Percentiles rank a stretch among this genome's conserved stretches.
These are phyloP conservation scores for Salmacisia buchloeana DNA, from an alignment of 1,284 basidiomycete species.

Conservation along the genomic window DNA sequence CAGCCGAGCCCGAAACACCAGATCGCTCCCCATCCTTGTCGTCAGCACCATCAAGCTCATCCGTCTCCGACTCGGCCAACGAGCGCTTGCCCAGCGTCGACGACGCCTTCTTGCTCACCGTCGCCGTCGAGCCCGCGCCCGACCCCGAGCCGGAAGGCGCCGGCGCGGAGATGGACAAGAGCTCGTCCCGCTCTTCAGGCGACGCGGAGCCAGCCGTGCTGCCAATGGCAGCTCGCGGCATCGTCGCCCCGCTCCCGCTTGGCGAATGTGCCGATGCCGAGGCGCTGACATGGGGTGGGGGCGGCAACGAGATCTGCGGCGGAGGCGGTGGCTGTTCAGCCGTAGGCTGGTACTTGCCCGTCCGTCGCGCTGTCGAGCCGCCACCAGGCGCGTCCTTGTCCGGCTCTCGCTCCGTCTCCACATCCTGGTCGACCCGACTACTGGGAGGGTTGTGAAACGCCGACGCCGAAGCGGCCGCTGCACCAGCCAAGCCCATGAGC, in stretches of 20 bases:
- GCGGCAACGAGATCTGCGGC: background rate
- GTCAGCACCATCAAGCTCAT: background rate
- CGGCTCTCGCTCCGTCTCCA: background rate
- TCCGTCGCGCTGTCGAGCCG: background rate
- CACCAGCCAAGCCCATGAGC: constrained; percentile 48
- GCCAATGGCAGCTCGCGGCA: background rate
- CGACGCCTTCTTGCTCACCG: too few species aligned
- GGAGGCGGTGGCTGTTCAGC: background rate
- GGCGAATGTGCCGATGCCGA: background rate
- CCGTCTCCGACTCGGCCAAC: background rate
- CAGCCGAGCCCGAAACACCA: background rate
- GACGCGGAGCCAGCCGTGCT: background rate
- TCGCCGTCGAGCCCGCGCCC: too few species aligned
- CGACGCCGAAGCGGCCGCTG: constrained; percentile 26
- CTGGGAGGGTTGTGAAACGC: constrained; percentile 7
- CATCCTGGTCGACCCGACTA: constrained; percentile 8
- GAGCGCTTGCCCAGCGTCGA: constrained; percentile 2
- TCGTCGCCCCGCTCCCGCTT: background rate
- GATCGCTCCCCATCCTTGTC: background rate
- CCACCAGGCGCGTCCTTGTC: background rate
- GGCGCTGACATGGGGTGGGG: constrained; percentile 3
- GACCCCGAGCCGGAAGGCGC: too few species aligned
- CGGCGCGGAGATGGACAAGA: too few species aligned
- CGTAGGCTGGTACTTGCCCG: constrained; percentile 2
- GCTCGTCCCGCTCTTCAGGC: background rate